Percentiles rank a stretch among this genome's conserved stretches.
phyloP scores from a whole-genome alignment of 2,329 filamentous ascomycete genomes.

The Arthrobotrys pseudoclavata region DNA sequence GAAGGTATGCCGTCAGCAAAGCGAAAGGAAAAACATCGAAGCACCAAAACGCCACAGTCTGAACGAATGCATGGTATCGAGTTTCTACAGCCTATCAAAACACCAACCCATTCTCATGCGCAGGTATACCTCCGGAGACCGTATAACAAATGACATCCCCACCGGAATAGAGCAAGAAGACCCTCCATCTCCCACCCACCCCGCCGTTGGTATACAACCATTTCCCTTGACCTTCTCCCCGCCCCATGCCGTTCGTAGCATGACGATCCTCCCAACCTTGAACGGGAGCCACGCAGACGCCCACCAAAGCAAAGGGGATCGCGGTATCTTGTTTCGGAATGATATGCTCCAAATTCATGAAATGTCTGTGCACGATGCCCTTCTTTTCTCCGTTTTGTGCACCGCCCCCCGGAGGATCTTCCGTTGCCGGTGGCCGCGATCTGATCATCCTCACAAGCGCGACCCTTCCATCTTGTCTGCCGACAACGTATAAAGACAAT shows the following conservation, averaged over 20 bases:
- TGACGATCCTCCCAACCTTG: slow-evolving; percentile 49
- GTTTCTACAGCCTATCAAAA: slow-evolving; percentile 28
- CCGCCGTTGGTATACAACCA: slow-evolving; percentile 54
- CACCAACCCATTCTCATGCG: slow-evolving; percentile 62
- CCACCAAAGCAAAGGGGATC: slow-evolving; percentile 38
- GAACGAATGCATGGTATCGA: slow-evolving; percentile 45
- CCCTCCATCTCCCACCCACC: slow-evolving; percentile 72
- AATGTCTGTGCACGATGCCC: slow-evolving; percentile 5
- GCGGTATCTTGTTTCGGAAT: slow-evolving; percentile 25
- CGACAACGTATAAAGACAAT: slow-evolving; percentile 76
- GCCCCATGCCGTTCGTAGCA: slow-evolving; percentile 53
- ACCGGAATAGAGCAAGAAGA: slow-evolving; percentile 80
- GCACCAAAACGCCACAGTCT: slow-evolving; percentile 59
- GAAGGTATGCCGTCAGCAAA: slow-evolving; percentile 12
- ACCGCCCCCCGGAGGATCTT: slow-evolving; percentile 65
- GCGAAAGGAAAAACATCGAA: slow-evolving; percentile 5
- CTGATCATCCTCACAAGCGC: slow-evolving; percentile 74
- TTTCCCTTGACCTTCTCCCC: slow-evolving; percentile 60
- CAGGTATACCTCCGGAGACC: slow-evolving; percentile 70
- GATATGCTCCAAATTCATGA: slow-evolving; percentile 49
- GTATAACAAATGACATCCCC: slow-evolving; percentile 78
- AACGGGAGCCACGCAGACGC: slow-evolving; percentile 38
- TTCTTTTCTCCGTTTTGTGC: slow-evolving; percentile 69
- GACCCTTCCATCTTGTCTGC: slow-evolving; percentile 75
- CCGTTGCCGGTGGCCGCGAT: slow-evolving; percentile 60